Evolutionary conservation across 108 stramenopile genomes (phyloP).

Genomic region (Licmophora abbreviata): DNA sequence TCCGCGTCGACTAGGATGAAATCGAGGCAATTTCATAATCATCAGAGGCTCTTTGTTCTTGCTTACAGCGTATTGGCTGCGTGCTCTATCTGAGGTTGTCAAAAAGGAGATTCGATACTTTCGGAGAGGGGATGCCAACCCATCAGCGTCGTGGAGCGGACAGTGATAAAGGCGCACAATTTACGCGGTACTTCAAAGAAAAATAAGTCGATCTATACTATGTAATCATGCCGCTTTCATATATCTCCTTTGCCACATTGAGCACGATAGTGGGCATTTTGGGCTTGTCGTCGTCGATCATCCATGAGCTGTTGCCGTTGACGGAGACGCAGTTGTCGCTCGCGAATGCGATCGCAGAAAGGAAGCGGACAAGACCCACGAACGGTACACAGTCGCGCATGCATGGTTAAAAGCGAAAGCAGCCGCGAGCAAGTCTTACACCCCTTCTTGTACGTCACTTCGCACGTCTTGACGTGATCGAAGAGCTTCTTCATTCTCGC

Average conservation of each 20-base stretch:
- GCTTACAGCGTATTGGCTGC: no score
- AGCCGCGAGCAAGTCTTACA: slow-evolving; percentile 81
- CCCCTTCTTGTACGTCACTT: slow-evolving; percentile 43
- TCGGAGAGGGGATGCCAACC: neutral
- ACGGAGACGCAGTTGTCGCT: slow-evolving; percentile 43
- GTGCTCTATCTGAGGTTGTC: no score
- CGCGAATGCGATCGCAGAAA: slow-evolving; percentile 67
- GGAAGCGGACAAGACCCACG: slow-evolving; percentile 65
- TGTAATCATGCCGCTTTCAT: neutral
- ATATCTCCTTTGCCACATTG: neutral
- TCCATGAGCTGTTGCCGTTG: slow-evolving; percentile 74
- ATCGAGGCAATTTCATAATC: no score
- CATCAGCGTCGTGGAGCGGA: neutral
- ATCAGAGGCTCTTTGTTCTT: no score
- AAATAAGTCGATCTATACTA: neutral
- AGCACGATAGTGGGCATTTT: slow-evolving; percentile 48
- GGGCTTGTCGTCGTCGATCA: slow-evolving; percentile 65
- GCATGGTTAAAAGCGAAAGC: slow-evolving; percentile 70
- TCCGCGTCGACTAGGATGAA: no score
- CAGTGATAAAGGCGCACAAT: neutral
- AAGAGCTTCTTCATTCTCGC: slow-evolving; percentile 78
- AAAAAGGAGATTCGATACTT: no score
- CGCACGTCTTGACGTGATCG: slow-evolving; percentile 53
- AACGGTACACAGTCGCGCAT: slow-evolving; percentile 71
- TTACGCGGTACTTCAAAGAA: neutral